Evolutionary conservation across 352 stramenopile genomes (phyloP).

Genomic region (Elongisporangium anandrum): DNA sequence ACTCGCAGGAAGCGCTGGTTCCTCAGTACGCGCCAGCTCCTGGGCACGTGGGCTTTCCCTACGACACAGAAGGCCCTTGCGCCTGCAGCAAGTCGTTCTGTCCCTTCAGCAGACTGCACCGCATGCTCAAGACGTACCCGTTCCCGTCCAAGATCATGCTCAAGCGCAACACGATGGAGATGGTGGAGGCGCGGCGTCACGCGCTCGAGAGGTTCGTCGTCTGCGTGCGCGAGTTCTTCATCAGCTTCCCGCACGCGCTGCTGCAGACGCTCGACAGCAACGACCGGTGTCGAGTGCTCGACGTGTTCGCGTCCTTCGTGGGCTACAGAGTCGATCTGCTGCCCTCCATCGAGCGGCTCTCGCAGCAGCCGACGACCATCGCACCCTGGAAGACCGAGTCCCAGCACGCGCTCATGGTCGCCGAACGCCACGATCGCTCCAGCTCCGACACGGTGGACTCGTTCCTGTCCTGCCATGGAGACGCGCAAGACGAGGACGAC

Average conservation of each 20-base stretch:
- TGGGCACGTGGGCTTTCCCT: neutral
- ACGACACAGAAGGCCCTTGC: conserved; percentile 11
- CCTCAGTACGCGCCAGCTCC: neutral
- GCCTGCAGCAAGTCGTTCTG: conserved; percentile 47
- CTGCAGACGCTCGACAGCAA: conserved; percentile 31
- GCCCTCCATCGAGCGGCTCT: conserved; percentile 10
- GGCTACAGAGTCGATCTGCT: conserved; percentile 29
- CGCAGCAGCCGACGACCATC: conserved; percentile 10
- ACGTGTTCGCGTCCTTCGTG: conserved; percentile 35
- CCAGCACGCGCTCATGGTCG: conserved; percentile 5
- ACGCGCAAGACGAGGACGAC: neutral
- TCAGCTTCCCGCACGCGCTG: conserved; percentile 40
- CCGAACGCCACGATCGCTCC: neutral
- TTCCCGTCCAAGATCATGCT: conserved; percentile 55
- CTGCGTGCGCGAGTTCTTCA: conserved; percentile 40
- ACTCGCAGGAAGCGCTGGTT: conserved; percentile 1
- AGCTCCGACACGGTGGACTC: neutral
- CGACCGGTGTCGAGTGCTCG: conserved; percentile 42
- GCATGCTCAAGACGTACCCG: conserved; percentile 39
- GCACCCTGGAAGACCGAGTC: conserved; percentile 12
- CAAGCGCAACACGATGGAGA: conserved; percentile 25
- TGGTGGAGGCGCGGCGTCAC: conserved; percentile 33
- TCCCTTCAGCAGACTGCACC: conserved; percentile 42
- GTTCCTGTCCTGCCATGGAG: neutral
- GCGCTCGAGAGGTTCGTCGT: conserved; percentile 51